Evolutionary conservation across 495 filamentous ascomycete species (phyloP).

Genomic region (Tuber borchii): DNA sequence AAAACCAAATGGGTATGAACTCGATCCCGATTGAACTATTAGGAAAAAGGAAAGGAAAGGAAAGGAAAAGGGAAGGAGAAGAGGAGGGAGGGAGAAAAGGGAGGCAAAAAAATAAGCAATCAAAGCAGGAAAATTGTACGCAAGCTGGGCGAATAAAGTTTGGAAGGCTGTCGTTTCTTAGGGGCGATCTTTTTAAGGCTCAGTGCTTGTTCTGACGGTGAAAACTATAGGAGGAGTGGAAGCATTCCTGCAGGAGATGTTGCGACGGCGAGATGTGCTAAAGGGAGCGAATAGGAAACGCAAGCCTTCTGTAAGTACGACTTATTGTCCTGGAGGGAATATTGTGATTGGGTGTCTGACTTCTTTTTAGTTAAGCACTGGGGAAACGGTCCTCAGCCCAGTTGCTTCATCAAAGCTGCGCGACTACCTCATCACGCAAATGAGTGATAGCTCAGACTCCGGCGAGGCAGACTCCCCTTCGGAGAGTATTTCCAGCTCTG

Average conservation of each 20-base stretch:
- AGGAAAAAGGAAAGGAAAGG: not conserved
- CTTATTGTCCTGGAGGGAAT: not conserved
- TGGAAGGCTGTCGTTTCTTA: not conserved
- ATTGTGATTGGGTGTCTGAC: constrained; percentile 18
- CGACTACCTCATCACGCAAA: constrained; percentile 12
- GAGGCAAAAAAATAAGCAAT: not conserved
- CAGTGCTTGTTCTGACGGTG: constrained; percentile 11
- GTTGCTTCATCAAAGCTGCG: constrained; percentile 10
- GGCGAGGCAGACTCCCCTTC: constrained; percentile 29
- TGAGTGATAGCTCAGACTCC: constrained; percentile 30
- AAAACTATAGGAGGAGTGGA: constrained; percentile 20
- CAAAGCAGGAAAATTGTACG: not conserved
- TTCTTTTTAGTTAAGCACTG: constrained; percentile 17
- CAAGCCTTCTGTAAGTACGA: constrained; percentile 32
- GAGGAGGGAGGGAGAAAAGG: not conserved
- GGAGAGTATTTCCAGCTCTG: constrained; percentile 27
- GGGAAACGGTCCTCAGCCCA: constrained; percentile 13
- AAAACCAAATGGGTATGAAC: constrained; percentile 23
- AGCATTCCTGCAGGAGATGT: constrained; percentile 30
- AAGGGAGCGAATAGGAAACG: constrained; percentile 25
- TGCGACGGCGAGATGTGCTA: constrained; percentile 21
- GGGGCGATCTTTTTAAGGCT: not conserved
- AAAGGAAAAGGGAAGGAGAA: not conserved
- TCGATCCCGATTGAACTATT: constrained; percentile 5
- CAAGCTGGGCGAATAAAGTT: not conserved